Evolutionary conservation across 202 grass and related monocot genomes (phyloP).

Genomic region (Hordeum pubiflorum): DNA sequence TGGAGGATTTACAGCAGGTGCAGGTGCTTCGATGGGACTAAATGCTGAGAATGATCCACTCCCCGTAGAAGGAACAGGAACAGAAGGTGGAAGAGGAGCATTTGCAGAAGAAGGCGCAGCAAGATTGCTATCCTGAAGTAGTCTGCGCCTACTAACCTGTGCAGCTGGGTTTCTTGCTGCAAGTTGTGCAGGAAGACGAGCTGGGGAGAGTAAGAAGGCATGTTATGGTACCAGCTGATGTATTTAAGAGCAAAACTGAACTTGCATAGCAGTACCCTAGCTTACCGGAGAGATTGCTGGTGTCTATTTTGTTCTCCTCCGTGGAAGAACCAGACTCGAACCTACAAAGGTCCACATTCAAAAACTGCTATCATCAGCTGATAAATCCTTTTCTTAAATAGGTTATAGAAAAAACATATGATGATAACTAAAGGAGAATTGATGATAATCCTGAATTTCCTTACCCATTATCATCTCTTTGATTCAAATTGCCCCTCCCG

Average conservation of each 20-base stretch:
- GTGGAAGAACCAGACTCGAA: slow-evolving; percentile 44
- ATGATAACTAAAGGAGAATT: neutral
- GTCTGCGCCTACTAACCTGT: slow-evolving; percentile 47
- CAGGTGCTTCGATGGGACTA: slow-evolving; percentile 23
- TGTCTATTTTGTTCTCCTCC: slow-evolving; percentile 35
- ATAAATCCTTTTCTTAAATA: neutral
- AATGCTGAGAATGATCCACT: slow-evolving; percentile 67
- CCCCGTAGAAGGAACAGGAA: slow-evolving; percentile 53
- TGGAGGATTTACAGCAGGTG: slow-evolving; percentile 30
- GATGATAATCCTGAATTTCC: slow-evolving; percentile 7
- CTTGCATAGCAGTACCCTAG: slow-evolving; percentile 11
- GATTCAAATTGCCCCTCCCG: slow-evolving; percentile 30
- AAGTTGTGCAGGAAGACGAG: slow-evolving; percentile 28
- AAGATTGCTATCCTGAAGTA: slow-evolving; percentile 72
- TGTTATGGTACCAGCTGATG: slow-evolving; percentile 19
- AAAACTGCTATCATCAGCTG: slow-evolving; percentile 27
- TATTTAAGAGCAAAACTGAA: neutral
- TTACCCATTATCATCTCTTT: slow-evolving; percentile 56
- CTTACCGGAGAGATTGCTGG: slow-evolving; percentile 63
- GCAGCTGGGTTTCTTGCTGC: slow-evolving; percentile 24
- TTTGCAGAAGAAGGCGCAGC: slow-evolving; percentile 41
- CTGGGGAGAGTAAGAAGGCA: slow-evolving; percentile 14
- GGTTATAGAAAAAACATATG: neutral
- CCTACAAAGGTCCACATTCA: slow-evolving; percentile 40
- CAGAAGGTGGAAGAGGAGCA: slow-evolving; percentile 27